Conservation (phyloP, 1,139 yeast genomes). For the Taphrina pruni region DNA sequence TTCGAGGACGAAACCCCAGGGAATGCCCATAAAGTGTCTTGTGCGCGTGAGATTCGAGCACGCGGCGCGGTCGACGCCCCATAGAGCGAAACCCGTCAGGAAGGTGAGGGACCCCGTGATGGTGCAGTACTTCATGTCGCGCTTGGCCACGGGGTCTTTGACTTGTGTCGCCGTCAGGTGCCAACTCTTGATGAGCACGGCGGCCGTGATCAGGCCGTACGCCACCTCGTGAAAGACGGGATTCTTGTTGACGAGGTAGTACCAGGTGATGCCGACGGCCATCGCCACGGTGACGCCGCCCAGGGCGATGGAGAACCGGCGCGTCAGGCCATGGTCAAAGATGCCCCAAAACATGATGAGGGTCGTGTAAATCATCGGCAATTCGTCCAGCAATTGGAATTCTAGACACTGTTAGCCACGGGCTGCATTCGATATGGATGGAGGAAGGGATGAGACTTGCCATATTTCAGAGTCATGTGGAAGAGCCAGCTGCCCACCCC, state of each 20-base stretch:
- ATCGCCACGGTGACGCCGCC: slow-evolving; percentile 52
- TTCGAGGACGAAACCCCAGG: slow-evolving; percentile 84
- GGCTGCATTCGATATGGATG: background rate
- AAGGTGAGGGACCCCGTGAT: slow-evolving; percentile 68
- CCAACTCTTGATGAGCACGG: slow-evolving; percentile 65
- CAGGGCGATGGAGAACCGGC: slow-evolving; percentile 52
- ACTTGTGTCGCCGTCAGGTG: slow-evolving; percentile 61
- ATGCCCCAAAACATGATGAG: slow-evolving; percentile 93
- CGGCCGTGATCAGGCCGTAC: slow-evolving; percentile 67
- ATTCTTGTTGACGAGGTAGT: slow-evolving; percentile 70
- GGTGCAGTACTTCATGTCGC: slow-evolving; percentile 63
- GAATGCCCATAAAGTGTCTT: slow-evolving; percentile 78
- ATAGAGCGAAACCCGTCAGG: slow-evolving; percentile 72
- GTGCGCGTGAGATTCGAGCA: slow-evolving; percentile 68
- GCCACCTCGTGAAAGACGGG: slow-evolving; percentile 89
- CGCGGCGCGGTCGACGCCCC: slow-evolving; percentile 85
- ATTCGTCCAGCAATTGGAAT: slow-evolving; percentile 88
- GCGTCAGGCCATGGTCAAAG: slow-evolving; percentile 66
- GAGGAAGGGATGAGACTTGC: background rate
- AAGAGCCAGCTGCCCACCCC: slow-evolving; percentile 94
- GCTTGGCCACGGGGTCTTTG: slow-evolving; percentile 57
- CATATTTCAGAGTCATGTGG: slow-evolving; percentile 80
- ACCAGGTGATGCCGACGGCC: slow-evolving; percentile 70
- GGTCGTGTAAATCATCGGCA: slow-evolving; percentile 98
- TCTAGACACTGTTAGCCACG: slow-evolving; percentile 55